Conservation (phyloP, 768 basidiomycete species). For the Lactarius indigo region DNA sequence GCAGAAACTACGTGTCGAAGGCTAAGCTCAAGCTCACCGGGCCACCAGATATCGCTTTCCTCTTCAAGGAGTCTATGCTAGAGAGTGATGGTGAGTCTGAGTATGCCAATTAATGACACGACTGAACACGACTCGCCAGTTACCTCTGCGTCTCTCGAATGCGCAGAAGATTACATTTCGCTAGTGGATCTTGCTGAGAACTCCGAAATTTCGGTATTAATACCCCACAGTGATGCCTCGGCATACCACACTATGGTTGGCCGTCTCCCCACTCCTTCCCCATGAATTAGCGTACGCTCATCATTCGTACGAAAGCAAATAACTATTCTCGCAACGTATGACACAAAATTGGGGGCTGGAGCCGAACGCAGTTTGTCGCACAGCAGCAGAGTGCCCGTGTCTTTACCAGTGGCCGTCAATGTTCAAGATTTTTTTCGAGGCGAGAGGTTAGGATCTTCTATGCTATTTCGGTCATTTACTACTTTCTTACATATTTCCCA, state of each 20-base stretch:
- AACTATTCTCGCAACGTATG: conserved; percentile 63
- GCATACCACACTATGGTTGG: conserved; percentile 59
- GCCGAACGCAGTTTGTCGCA: conserved; percentile 52
- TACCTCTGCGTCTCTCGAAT: conserved; percentile 32
- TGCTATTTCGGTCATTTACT: not conserved
- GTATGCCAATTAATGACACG: not conserved
- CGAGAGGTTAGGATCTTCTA: conserved; percentile 49
- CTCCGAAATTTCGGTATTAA: conserved; percentile 43
- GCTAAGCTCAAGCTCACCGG: conserved; percentile 53
- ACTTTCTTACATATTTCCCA: conserved; percentile 5
- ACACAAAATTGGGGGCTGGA: conserved; percentile 49
- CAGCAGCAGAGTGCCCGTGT: conserved; percentile 55
- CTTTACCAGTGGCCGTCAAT: conserved; percentile 85
- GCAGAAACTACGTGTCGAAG: conserved; percentile 60
- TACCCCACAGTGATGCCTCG: conserved; percentile 68
- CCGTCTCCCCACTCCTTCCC: conserved; percentile 5
- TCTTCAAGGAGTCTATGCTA: conserved; percentile 40
- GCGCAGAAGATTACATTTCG: conserved; percentile 42
- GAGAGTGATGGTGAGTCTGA: conserved; percentile 35
- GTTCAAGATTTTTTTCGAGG: conserved; percentile 97
- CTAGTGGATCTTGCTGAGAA: conserved; percentile 48
- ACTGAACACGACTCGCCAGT: conserved; percentile 13
- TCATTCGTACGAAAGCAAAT: conserved; percentile 55
- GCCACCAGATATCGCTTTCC: conserved; percentile 51
- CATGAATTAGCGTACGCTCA: conserved; percentile 1